These are phyloP conservation scores for Cladosporium sphaerospermum DNA, from an alignment of 2,329 filamentous ascomycete genomes.

Conservation along the genomic window DNA sequence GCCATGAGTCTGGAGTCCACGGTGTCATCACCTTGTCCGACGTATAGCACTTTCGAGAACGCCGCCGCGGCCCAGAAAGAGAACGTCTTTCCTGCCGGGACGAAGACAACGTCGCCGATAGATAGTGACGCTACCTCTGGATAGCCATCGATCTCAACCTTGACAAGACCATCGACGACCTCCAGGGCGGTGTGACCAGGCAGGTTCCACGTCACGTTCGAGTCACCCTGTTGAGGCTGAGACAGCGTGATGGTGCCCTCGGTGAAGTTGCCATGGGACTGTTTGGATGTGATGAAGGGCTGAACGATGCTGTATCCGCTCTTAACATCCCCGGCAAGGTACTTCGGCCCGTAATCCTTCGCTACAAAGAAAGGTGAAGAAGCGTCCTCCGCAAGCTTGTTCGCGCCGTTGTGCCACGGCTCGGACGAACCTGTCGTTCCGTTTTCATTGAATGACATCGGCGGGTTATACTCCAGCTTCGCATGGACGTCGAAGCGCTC, in stretches of 20 bases:
- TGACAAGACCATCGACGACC: neutral
- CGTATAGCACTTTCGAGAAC: neutral
- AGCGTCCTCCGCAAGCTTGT: neutral
- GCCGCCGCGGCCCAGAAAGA: neutral
- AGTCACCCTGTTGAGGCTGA: constrained; percentile 11
- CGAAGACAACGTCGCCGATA: neutral
- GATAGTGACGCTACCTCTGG: neutral
- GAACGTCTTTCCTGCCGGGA: neutral
- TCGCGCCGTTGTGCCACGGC: neutral
- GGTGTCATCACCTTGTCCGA: neutral
- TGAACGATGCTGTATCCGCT: constrained; percentile 39
- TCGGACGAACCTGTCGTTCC: neutral
- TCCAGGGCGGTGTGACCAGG: constrained; percentile 17
- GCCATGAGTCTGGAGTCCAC: neutral
- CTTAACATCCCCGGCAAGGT: constrained; percentile 32
- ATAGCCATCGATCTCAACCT: neutral
- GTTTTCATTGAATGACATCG: constrained; percentile 17
- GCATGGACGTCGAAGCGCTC: constrained; percentile 32
- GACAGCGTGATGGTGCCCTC: constrained; percentile 40
- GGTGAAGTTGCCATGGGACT: constrained; percentile 39
- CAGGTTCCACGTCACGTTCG: constrained; percentile 22
- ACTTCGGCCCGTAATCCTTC: constrained; percentile 43
- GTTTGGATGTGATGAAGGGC: constrained; percentile 37
- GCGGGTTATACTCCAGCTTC: constrained; percentile 31
- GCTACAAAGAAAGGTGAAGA: constrained; percentile 21